A percentile compares a stretch with the other conserved stretches of the same genome.
Conservation (phyloP, 768 basidiomycete species). For the Podaxis sp. region DNA sequence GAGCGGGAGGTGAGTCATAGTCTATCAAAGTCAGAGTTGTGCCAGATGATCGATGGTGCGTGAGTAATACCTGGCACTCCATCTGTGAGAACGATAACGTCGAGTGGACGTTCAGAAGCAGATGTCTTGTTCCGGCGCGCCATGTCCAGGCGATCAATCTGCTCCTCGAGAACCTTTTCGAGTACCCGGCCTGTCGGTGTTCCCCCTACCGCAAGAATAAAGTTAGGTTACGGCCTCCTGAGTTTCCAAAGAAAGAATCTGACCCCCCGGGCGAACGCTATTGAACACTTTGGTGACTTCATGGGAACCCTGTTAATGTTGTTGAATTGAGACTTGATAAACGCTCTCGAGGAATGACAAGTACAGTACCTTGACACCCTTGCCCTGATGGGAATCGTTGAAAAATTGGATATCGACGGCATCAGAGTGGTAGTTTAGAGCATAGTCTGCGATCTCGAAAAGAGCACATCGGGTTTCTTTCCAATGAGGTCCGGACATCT, state of each 20-base stretch:
- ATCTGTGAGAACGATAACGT: conserved; percentile 35
- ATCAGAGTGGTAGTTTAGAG: conserved; percentile 24
- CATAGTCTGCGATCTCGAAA: conserved; percentile 29
- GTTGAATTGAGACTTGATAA: neutral
- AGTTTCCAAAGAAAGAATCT: neutral
- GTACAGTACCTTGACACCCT: conserved; percentile 8
- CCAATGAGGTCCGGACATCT: conserved; percentile 26
- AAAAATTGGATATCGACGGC: conserved; percentile 29
- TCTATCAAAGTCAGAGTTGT: neutral
- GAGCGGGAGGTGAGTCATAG: conserved; percentile 10
- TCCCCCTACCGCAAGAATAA: conserved; percentile 18
- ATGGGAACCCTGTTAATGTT: conserved; percentile 19
- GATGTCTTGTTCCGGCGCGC: conserved; percentile 21
- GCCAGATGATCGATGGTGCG: neutral
- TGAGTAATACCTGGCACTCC: conserved; percentile 27
- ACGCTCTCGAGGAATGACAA: neutral
- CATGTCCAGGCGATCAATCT: conserved; percentile 24
- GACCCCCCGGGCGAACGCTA: conserved; percentile 20
- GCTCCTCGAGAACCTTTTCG: conserved; percentile 14
- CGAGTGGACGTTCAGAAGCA: conserved; percentile 25
- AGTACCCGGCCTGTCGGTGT: conserved; percentile 32
- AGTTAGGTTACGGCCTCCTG: neutral
- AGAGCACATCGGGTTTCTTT: conserved; percentile 27
- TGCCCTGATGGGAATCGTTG: conserved; percentile 17
- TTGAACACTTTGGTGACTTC: conserved; percentile 23